Base-by-base conservation (phyloP, 352 stramenopile species). In the Phytophthora macrochlamydospora region DNA sequence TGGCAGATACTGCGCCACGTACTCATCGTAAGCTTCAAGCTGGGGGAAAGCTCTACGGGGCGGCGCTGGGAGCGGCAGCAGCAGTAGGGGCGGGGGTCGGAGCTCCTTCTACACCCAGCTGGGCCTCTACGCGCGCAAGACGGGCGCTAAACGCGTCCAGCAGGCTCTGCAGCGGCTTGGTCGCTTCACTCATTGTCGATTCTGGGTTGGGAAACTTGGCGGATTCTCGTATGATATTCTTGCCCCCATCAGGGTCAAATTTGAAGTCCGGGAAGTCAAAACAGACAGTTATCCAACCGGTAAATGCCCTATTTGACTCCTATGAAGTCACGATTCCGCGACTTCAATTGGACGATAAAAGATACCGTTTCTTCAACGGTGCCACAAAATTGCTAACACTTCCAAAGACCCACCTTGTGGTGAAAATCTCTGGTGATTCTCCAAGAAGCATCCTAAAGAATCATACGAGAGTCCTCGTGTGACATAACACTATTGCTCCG, bases 11-110 rank as follows among this genome's bases (percentile, higher is more conserved):
- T 85, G 76, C 43, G 79, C 62, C 37, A 89, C 70, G 75, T 98
- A 97, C 68, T 89, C 90, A 71, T 99, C 94, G 75, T 97, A 99
- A 6, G 94, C 94, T 24, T 78, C 71, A 75, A 98, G 71, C 77
- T 82, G 72, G 51, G 80, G 54, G 84, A 75, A 55, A 94, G 62
- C 57, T 91, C 79, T 8, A 70, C 57, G 45, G 55, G 1, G 59
- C 54, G 9, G 69, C 29, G 7, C 71, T 24, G 2, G 77, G 7
- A 2, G 58, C 45, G 0, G 69, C n/a, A 32, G 59, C 30, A 18
- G 57, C 13, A 4, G 59, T 0, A 1, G 53, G 44, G 18, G 69
- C 11, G 35, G 74, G 57, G 4, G 72, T 42, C 2, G 59, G 44
- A 14, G 49, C 40, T 33, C 56, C 60, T n/a, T 57, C 33, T 46